These are phyloP conservation scores for Cunninghamia lanceolata DNA, from an alignment of 75 land plant genomes.

Conservation along the genomic window DNA sequence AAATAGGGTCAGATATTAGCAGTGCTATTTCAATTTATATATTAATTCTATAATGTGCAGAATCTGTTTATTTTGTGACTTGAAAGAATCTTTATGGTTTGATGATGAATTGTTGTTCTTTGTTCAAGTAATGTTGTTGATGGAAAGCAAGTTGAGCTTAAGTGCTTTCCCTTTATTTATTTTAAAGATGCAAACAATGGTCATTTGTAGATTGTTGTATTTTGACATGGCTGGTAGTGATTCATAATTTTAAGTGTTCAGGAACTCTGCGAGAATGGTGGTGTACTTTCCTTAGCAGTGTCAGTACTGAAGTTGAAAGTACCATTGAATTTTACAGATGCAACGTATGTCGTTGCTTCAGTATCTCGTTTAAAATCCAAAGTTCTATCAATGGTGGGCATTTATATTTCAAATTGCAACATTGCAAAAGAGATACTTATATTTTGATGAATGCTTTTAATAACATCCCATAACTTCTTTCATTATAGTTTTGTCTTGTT, in stretches of 20 bases:
- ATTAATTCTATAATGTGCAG: neutral
- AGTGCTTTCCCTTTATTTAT: neutral
- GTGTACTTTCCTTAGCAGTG: constrained; percentile 27
- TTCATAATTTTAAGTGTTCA: constrained; percentile 8
- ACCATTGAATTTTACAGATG: constrained; percentile 24
- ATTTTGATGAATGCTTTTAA: neutral
- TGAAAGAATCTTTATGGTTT: neutral
- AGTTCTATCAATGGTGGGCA: constrained; percentile 35
- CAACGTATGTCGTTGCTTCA: constrained; percentile 28
- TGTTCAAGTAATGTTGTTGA: neutral
- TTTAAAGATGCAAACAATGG: neutral
- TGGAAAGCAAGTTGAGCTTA: neutral
- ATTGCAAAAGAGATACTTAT: neutral
- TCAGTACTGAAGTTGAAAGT: constrained; percentile 40
- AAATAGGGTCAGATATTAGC: constrained; percentile 58
- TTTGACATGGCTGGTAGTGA: neutral
- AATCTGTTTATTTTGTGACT: neutral
- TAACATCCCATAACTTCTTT: neutral
- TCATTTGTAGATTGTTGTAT: neutral
- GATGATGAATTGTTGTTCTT: neutral
- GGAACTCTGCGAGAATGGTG: constrained; percentile 52
- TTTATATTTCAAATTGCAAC: neutral
- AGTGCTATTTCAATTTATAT: neutral
- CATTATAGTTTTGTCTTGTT: neutral
- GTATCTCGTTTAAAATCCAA: constrained; percentile 49